These are phyloP conservation scores for Beauveria pseudobassiana DNA, from an alignment of 2,329 filamentous ascomycete genomes.

Conservation along the genomic window DNA sequence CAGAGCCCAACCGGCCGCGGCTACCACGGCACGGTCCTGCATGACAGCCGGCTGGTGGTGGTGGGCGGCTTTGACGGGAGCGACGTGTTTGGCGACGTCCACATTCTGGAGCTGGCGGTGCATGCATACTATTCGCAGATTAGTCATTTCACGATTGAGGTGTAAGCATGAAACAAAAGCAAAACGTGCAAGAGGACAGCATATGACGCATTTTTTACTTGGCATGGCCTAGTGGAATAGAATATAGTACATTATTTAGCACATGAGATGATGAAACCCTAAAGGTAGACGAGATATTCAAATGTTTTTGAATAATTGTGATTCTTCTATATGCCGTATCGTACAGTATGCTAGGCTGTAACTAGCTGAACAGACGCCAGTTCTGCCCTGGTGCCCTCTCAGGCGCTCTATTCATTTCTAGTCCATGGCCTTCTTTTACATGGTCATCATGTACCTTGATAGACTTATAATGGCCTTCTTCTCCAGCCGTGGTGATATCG, in stretches of 20 bases:
- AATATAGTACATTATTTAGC: not conserved
- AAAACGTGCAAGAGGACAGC: not conserved
- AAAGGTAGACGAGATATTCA: not conserved
- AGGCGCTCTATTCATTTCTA: not conserved
- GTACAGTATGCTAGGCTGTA: not conserved
- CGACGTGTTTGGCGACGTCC: conserved; percentile 62
- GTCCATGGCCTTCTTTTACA: not conserved
- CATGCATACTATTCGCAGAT: conserved; percentile 69
- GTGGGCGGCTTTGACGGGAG: conserved; percentile 62
- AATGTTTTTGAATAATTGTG: not conserved
- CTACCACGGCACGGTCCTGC: conserved; percentile 59
- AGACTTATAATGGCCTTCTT: not conserved
- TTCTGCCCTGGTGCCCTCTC: not conserved
- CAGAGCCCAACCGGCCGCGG: conserved; percentile 54
- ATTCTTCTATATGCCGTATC: not conserved
- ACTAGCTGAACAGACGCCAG: not conserved
- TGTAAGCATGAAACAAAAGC: conserved; percentile 28
- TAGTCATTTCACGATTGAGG: conserved; percentile 63
- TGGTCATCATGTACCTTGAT: not conserved
- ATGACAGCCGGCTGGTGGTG: conserved; percentile 56
- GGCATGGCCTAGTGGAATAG: not conserved
- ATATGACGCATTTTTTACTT: not conserved
- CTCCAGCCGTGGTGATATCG: not conserved
- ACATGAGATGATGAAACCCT: not conserved
- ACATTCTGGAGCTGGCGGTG: conserved; percentile 59